Base-by-base conservation (phyloP, 176 grass and related monocot species). In the Oropetium thomaeum region DNA sequence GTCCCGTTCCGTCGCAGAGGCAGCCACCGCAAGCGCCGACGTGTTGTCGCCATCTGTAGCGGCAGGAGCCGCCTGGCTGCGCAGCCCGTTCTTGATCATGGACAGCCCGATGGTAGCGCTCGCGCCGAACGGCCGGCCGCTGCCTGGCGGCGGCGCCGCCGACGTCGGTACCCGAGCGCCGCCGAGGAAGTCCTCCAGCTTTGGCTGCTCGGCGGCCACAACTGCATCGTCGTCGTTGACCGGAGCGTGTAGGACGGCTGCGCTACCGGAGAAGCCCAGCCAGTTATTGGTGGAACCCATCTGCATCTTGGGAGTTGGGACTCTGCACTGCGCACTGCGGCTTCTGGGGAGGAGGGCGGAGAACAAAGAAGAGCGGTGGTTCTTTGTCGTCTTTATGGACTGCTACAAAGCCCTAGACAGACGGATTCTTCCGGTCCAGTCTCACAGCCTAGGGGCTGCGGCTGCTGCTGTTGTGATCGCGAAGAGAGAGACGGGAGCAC, bases 51-150 rank as follows among this genome's bases (percentile, higher is more conserved):
- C 30, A 13, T 14, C 33, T 3, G 30, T 73, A 7, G 25, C 10
- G 3, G 47, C 22, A 12, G 82, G 79, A 10, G 70, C 62, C 58
- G 92, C 82, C 39, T 88, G 92, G 71, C 67, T 88, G 53, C 92
- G 80, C 33, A 90, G 61, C 92, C 92, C 90, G 74, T 73, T 88
- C 79, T 95, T 90, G 79, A 95, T 95, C 92, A 90, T 93, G 20
- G 91, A 93, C 5, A 93, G 27, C 26, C 87, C 91, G 15, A 93
- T 90, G 25, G 81, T 90, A 11, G 81, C 76, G 70, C 51, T 85
- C 28, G 62, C 49, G 43, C 70, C 75, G 67, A 31, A 31, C 47
- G 58, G 47, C 22, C 54, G 73, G 37, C 10, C 79, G 60, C 8
- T 20, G 60, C 8, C 14, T 62, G 1, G n/a, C 20, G 35, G 26